Conservation (phyloP, 352 stramenopile genomes). For the Aphanomyces astaci region DNA sequence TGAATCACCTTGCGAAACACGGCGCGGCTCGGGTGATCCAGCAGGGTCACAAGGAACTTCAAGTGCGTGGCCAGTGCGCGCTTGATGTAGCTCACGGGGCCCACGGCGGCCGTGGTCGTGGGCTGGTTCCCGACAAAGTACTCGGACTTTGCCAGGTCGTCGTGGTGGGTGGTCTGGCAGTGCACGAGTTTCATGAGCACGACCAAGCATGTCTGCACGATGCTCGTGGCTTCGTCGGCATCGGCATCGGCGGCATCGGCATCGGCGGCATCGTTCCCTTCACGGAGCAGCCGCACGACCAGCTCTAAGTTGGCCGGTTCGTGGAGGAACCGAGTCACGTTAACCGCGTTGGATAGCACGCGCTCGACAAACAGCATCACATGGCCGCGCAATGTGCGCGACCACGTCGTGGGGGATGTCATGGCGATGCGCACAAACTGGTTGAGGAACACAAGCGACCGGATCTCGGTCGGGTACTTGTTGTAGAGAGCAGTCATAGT, state of each 20-base stretch:
- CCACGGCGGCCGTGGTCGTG: slow-evolving; percentile 45
- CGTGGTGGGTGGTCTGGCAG: slow-evolving; percentile 72
- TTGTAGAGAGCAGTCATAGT: slow-evolving; percentile 85
- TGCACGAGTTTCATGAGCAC: slow-evolving; percentile 75
- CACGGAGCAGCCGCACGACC: slow-evolving; percentile 60
- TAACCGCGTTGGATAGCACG: slow-evolving; percentile 69
- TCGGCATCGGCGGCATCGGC: slow-evolving; percentile 30
- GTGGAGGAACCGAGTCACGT: slow-evolving; percentile 66
- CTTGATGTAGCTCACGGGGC: slow-evolving; percentile 72
- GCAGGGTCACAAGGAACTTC: slow-evolving; percentile 67
- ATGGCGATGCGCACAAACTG: slow-evolving; percentile 74
- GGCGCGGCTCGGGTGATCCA: slow-evolving; percentile 75
- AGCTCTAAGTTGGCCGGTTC: slow-evolving; percentile 68
- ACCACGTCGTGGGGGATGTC: slow-evolving; percentile 44
- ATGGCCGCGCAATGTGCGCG: slow-evolving; percentile 69
- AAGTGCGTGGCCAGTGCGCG: slow-evolving; percentile 61
- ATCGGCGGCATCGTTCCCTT: slow-evolving; percentile 65
- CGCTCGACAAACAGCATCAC: slow-evolving; percentile 78
- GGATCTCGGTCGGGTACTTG: slow-evolving; percentile 62
- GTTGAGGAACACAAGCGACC: slow-evolving; percentile 74
- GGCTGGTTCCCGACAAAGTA: slow-evolving; percentile 5
- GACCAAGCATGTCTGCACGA: slow-evolving; percentile 81
- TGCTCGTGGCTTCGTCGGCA: slow-evolving; percentile 36
- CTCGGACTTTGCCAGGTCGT: slow-evolving; percentile 30
- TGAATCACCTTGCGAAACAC: slow-evolving; percentile 80